Conservation (phyloP, 176 grass and related monocot genomes). For the Eleusine coracana region DNA sequence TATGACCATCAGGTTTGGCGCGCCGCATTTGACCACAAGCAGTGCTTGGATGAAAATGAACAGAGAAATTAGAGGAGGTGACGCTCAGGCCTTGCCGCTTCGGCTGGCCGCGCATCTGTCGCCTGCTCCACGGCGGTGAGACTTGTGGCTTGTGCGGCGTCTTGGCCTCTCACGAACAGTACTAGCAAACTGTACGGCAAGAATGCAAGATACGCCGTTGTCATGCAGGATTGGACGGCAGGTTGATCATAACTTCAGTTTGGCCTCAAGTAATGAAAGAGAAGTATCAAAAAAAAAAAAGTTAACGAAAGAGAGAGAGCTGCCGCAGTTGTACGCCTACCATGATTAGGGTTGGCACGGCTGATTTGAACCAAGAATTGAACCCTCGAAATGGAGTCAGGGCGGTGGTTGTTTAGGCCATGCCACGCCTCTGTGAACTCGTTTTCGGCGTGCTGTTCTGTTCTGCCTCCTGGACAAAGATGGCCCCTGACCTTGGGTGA, state of each 20-base stretch:
- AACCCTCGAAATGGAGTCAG: not conserved
- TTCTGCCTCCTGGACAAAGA: constrained; percentile 1
- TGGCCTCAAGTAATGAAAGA: not conserved
- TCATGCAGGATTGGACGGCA: not conserved
- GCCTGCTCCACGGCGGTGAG: too few species aligned
- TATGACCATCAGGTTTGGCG: not conserved
- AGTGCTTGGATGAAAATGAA: not conserved
- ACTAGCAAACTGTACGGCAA: not conserved
- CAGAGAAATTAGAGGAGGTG: too few species aligned
- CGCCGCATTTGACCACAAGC: not conserved
- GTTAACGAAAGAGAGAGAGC: not conserved
- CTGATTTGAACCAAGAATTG: not conserved
- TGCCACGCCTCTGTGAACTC: not conserved
- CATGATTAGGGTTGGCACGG: not conserved
- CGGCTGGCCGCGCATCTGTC: too few species aligned
- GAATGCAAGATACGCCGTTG: not conserved
- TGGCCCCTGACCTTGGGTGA: not conserved
- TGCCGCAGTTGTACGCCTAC: not conserved
- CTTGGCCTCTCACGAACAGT: too few species aligned
- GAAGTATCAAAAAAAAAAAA: not conserved
- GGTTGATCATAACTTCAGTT: not conserved
- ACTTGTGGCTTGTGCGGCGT: too few species aligned
- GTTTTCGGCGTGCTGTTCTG: not conserved
- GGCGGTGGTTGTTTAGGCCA: not conserved
- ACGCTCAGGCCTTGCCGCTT: too few species aligned